Percentiles rank a stretch among this genome's conserved stretches.
phyloP scores from a whole-genome alignment of 257 asterid species.

The Sherardia arvensis region DNA sequence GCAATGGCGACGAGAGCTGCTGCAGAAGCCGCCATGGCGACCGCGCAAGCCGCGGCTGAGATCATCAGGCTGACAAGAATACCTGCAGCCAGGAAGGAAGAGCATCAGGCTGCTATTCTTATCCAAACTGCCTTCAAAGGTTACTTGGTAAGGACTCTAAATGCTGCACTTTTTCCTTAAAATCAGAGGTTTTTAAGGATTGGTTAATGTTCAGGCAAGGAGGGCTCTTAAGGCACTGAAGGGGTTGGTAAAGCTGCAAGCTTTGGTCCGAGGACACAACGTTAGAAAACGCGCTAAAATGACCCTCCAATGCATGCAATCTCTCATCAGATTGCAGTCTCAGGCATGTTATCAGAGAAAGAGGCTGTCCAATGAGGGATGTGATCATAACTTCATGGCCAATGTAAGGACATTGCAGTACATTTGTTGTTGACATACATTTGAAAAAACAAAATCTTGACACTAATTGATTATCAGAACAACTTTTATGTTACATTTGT shows the following conservation, averaged over 20 bases:
- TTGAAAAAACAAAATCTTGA: neutral
- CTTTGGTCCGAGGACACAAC: slow-evolving; percentile 64
- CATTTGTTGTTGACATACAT: neutral
- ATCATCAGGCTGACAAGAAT: slow-evolving; percentile 29
- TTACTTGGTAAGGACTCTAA: slow-evolving; percentile 52
- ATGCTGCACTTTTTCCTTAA: neutral
- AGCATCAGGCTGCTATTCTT: slow-evolving; percentile 36
- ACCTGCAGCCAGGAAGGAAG: slow-evolving; percentile 10
- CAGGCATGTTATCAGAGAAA: slow-evolving; percentile 70
- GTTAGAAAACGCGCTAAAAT: slow-evolving; percentile 68
- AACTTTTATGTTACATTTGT: too few relatives aligned
- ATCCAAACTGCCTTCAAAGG: slow-evolving; percentile 77
- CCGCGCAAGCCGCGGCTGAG: slow-evolving; percentile 49
- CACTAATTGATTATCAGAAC: neutral
- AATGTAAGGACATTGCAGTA: neutral
- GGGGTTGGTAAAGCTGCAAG: slow-evolving; percentile 84
- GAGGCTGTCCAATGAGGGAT: slow-evolving; percentile 47
- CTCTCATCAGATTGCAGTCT: slow-evolving; percentile 70
- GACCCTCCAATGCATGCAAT: slow-evolving; percentile 72
- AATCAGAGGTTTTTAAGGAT: neutral
- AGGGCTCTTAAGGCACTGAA: slow-evolving; percentile 63
- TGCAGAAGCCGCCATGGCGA: slow-evolving; percentile 44
- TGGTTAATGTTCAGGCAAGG: slow-evolving; percentile 46
- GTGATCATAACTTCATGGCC: slow-evolving; percentile 8
- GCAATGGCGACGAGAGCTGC: slow-evolving; percentile 41